Conservation (phyloP, 2,329 filamentous ascomycete genomes). For the Camillea tinctor region DNA sequence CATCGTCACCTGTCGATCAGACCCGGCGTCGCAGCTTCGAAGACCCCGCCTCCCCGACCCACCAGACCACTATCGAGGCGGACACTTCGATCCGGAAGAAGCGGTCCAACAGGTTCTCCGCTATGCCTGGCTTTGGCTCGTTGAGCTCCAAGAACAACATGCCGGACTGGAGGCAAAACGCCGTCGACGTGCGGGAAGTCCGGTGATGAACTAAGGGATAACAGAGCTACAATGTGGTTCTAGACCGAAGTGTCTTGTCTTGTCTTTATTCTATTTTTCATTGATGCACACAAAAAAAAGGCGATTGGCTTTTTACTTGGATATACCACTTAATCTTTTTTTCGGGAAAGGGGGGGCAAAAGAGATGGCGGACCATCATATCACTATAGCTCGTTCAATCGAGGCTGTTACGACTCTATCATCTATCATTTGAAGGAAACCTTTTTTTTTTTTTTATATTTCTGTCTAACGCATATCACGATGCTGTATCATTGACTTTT, state of each 20-base stretch:
- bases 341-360: no score
- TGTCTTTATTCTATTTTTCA: no score
- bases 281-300: neutral
- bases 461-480: no score
- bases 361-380: no score
- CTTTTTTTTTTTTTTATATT: no score
- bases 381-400: no score
- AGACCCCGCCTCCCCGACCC: constrained; percentile 26
- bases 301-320: neutral
- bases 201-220: constrained; percentile 6
- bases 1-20: constrained; percentile 22
- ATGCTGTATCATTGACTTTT: no score
- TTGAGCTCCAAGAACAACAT: constrained; percentile 35
- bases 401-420: no score
- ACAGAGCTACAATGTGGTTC: neutral
- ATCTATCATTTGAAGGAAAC: no score
- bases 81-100: constrained; percentile 41
- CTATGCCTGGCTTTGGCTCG: constrained; percentile 55
- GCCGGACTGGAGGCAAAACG: constrained; percentile 40
- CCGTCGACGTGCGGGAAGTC: constrained; percentile 19
- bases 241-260: no score
- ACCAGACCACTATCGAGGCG: constrained; percentile 23
- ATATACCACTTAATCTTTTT: neutral
- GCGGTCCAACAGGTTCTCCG: constrained; percentile 54
- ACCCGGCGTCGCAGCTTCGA: constrained; percentile 25